Evolutionary conservation across 805 yeast species (phyloP).

Genomic region (Myxozyma udenii): DNA sequence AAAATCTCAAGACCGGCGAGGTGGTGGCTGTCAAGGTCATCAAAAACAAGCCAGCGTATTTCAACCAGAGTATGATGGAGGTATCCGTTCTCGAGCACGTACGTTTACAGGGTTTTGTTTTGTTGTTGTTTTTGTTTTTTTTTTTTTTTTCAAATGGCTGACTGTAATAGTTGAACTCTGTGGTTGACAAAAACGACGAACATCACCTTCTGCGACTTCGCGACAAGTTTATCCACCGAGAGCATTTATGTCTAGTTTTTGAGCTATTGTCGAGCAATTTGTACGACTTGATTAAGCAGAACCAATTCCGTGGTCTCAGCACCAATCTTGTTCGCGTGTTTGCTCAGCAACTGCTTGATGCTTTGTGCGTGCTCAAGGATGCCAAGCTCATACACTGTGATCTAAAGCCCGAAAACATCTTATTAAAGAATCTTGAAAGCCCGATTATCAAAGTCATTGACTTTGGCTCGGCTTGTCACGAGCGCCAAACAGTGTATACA

Average conservation of each 20-base stretch:
- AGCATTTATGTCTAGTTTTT: constrained; percentile 88
- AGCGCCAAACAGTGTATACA: constrained; percentile 79
- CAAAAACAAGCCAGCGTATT: constrained; percentile 84
- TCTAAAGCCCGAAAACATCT: constrained; percentile 90
- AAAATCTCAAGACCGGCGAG: constrained; percentile 71
- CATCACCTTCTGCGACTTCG: constrained; percentile 73
- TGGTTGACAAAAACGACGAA: constrained; percentile 64
- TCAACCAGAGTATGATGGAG: constrained; percentile 89
- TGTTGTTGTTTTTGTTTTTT: not conserved
- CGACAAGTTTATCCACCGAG: constrained; percentile 88
- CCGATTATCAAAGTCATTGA: constrained; percentile 91
- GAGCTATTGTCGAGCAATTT: constrained; percentile 84
- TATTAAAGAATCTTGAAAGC: constrained; percentile 72
- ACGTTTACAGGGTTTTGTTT: not conserved
- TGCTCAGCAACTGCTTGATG: constrained; percentile 75
- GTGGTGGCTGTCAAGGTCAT: constrained; percentile 93
- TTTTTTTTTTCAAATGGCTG: not conserved
- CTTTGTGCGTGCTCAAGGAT: constrained; percentile 74
- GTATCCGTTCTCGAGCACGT: constrained; percentile 74
- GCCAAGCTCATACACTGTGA: constrained; percentile 92
- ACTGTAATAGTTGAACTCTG: constrained; percentile 55
- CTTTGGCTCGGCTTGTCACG: constrained; percentile 60
- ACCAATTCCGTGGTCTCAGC: constrained; percentile 85
- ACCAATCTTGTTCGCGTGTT: constrained; percentile 75
- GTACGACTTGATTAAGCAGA: constrained; percentile 87